Evolutionary conservation across 2,329 filamentous ascomycete species (phyloP).

Genomic region (Aspergillus awamori): DNA sequence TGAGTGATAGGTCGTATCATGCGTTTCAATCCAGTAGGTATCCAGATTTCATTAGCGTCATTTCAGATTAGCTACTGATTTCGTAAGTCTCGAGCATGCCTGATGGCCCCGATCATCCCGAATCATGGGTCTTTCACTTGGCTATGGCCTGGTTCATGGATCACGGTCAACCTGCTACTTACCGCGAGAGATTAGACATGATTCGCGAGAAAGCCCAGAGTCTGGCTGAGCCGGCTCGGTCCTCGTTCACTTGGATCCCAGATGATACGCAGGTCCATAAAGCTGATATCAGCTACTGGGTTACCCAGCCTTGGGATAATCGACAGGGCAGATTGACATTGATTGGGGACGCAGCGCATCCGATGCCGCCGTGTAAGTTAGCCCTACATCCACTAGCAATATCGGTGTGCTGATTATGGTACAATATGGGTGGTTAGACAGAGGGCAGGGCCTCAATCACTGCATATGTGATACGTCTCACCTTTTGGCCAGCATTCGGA

Average conservation of each 20-base stretch:
- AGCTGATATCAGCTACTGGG: constrained; percentile 15
- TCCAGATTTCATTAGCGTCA: too few relatives aligned
- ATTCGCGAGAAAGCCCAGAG: constrained; percentile 9
- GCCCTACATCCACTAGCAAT: neutral
- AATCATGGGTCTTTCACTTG: constrained; percentile 13
- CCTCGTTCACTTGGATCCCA: constrained; percentile 10
- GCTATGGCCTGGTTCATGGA: constrained; percentile 15
- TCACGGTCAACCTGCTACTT: neutral
- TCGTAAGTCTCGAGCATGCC: constrained; percentile 10
- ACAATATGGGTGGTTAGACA: neutral
- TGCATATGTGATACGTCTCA: constrained; percentile 13
- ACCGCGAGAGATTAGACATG: constrained; percentile 4
- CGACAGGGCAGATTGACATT: constrained; percentile 9
- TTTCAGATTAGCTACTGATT: neutral
- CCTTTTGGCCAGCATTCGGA: neutral
- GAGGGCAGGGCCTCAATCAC: constrained; percentile 14
- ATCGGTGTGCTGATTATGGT: neutral
- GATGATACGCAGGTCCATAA: constrained; percentile 13
- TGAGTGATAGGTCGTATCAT: constrained; percentile 14
- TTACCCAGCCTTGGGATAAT: constrained; percentile 14
- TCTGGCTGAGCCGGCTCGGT: constrained; percentile 10
- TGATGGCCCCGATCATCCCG: constrained; percentile 11
- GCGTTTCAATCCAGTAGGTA: constrained; percentile 15
- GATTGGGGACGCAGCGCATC: constrained; percentile 13
- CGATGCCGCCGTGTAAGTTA: constrained; percentile 15